Evolutionary conservation across 345 rosid genomes (phyloP).

Genomic region (Reutealis trisperma): DNA sequence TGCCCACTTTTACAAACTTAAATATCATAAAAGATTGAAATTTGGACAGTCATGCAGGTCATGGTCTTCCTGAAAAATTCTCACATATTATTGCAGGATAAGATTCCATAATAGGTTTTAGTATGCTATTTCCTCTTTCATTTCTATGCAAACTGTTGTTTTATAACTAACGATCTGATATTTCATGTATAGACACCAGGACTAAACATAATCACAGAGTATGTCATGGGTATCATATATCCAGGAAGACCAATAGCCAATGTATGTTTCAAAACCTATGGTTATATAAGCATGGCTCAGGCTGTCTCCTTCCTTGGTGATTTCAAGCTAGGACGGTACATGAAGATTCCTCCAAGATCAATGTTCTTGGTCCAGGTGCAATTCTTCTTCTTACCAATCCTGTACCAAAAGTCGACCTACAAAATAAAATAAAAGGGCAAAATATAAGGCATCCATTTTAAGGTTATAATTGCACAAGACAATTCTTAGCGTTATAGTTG

Average conservation of each 20-base stretch:
- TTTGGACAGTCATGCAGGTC: too few species aligned
- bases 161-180: slow-evolving; percentile 5
- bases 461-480: too few species aligned
- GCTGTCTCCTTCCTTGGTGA: slow-evolving; percentile 88
- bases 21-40: not conserved
- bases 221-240: slow-evolving; percentile 74
- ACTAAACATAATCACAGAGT: slow-evolving; percentile 85
- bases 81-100: not conserved
- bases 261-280: slow-evolving; percentile 85
- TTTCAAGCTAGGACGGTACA: slow-evolving; percentile 94
- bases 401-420: not conserved
- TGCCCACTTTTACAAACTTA: not conserved
- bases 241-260: slow-evolving; percentile 93
- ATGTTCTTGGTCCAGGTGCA: slow-evolving; percentile 93
- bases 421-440: not conserved
- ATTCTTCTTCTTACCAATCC: not conserved
- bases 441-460: not conserved
- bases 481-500: not conserved
- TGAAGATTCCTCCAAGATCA: slow-evolving; percentile 97
- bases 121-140: not conserved
- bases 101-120: not conserved
- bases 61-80: not conserved
- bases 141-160: not conserved
- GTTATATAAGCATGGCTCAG: slow-evolving; percentile 87
- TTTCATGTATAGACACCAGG: slow-evolving; percentile 66